phyloP scores from a whole-genome alignment of 1,284 basidiomycete species.

The Hemileia vastatrix region DNA sequence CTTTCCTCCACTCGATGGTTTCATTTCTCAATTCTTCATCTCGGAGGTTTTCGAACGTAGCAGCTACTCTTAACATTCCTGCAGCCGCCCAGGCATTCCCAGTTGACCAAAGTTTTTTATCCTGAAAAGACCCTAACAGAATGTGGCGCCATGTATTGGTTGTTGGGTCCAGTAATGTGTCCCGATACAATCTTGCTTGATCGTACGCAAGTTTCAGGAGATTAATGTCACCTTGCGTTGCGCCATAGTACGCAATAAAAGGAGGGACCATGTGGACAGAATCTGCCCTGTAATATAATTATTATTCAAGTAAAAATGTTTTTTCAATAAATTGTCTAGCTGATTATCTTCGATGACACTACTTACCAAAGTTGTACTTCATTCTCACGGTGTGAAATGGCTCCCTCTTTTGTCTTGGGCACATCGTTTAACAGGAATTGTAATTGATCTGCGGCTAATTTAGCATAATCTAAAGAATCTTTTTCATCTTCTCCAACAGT shows the following conservation, averaged over 20 bases:
- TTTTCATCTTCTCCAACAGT: conserved; percentile 38
- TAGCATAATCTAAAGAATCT: conserved; percentile 52
- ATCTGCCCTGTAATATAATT: conserved; percentile 51
- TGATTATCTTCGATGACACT: neutral
- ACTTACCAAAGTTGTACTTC: conserved; percentile 53
- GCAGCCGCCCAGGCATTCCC: conserved; percentile 78
- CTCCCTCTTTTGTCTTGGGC: conserved; percentile 56
- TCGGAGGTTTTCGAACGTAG: conserved; percentile 54
- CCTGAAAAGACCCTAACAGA: conserved; percentile 50
- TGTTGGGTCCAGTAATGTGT: conserved; percentile 39
- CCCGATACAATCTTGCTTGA: conserved; percentile 68
- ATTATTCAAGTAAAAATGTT: neutral
- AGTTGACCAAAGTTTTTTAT: conserved; percentile 54
- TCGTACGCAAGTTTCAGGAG: conserved; percentile 62
- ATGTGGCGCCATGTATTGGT: conserved; percentile 43
- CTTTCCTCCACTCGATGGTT: conserved; percentile 1
- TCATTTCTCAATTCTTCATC: neutral
- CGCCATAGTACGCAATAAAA: conserved; percentile 81
- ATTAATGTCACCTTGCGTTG: conserved; percentile 57
- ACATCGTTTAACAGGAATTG: conserved; percentile 59
- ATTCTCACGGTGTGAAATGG: conserved; percentile 63
- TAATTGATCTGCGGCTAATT: conserved; percentile 62
- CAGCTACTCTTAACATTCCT: conserved; percentile 71
- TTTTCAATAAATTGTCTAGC: too few species aligned
- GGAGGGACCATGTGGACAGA: conserved; percentile 83